Percentiles rank a stretch among this genome's conserved stretches.
phyloP scores from a whole-genome alignment of 345 rosid genomes.

The Chamaenerion angustifolium region DNA sequence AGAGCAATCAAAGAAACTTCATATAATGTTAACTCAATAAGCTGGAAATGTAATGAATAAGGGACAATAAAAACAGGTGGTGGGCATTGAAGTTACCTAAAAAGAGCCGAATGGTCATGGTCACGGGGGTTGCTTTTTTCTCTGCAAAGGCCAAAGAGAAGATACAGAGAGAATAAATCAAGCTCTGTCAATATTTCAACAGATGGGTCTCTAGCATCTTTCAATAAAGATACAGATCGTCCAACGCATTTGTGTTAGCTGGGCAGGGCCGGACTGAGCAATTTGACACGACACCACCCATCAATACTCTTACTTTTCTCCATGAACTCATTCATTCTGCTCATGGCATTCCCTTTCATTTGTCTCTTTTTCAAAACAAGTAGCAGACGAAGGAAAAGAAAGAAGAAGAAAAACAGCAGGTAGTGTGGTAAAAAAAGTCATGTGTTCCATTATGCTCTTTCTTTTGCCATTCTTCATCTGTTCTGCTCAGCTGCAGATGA shows the following conservation, averaged over 20 bases:
- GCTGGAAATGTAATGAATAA: neutral
- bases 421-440: too few relatives aligned
- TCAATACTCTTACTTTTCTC: neutral
- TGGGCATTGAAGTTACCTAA: constrained; percentile 7
- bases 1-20: too few relatives aligned
- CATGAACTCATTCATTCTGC: neutral
- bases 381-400: too few relatives aligned
- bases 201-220: constrained; percentile 5
- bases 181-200: neutral
- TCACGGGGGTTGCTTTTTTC: neutral
- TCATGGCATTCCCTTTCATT: too few relatives aligned
- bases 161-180: constrained; percentile 2
- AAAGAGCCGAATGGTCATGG: neutral
- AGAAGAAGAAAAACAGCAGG: too few relatives aligned
- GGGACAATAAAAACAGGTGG: too few relatives aligned
- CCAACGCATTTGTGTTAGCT: neutral
- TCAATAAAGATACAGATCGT: constrained; percentile 6
- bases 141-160: constrained; percentile 6
- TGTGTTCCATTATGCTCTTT: too few relatives aligned
- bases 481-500: too few relatives aligned
- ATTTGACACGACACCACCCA: constrained; percentile 17
- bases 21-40: neutral
- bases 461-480: too few relatives aligned
- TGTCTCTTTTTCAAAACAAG: too few relatives aligned
- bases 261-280: neutral